phyloP scores from a whole-genome alignment of 1,284 basidiomycete species.

The Takashimella koratensis region DNA sequence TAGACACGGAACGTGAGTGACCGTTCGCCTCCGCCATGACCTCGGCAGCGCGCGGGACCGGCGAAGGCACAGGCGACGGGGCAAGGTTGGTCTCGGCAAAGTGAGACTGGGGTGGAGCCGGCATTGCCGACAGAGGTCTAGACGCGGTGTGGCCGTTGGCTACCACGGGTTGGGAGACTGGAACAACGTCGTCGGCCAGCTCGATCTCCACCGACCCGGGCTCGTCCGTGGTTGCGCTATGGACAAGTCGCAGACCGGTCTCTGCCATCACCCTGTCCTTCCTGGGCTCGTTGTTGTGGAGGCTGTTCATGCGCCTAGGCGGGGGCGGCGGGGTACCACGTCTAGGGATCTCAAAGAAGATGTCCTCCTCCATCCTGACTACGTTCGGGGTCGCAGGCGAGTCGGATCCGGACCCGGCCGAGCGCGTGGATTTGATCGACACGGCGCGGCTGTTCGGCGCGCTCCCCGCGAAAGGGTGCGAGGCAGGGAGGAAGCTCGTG shows the following conservation, averaged over 20 bases:
- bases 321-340: not conserved
- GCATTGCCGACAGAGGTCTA: too few relatives aligned
- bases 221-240: not conserved
- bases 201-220: not conserved
- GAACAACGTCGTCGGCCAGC: not conserved
- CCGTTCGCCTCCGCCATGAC: not conserved
- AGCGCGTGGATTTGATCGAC: not conserved
- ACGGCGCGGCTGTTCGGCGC: not conserved
- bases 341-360: not conserved
- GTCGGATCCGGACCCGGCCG: not conserved
- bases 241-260: not conserved
- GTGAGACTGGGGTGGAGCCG: too few relatives aligned
- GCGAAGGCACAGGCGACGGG: not conserved
- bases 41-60: not conserved
- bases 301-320: not conserved
- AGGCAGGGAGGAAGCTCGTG: not conserved
- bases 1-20: not conserved
- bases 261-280: not conserved
- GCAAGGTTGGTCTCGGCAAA: not conserved
- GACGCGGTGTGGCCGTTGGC: not conserved
- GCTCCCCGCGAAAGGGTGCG: not conserved
- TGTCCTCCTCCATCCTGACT: not conserved
- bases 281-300: not conserved
- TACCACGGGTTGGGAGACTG: not conserved
- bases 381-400: not conserved